These are phyloP conservation scores for Colletotrichum cordylinicola DNA, from an alignment of 2,329 filamentous ascomycete species.

Conservation along the genomic window DNA sequence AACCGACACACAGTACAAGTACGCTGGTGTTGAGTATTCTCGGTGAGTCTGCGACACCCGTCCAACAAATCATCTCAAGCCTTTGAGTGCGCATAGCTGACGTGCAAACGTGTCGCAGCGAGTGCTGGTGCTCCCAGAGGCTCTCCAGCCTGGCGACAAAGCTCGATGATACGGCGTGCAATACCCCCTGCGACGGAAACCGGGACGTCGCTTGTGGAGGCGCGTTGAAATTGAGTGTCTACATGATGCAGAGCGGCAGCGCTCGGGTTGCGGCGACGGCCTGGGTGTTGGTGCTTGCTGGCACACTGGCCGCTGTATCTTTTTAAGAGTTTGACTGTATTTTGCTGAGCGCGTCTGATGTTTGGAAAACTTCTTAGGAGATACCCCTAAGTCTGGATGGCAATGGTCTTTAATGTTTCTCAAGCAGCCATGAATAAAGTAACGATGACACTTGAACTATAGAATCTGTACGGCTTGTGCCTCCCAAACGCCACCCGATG, in stretches of 20 bases:
- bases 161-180: constrained; percentile 53
- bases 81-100: neutral
- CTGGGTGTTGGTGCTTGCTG: neutral
- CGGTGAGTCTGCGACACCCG: constrained; percentile 33
- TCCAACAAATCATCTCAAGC: neutral
- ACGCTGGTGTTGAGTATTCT: constrained; percentile 62
- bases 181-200: constrained; percentile 60
- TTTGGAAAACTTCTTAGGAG: neutral
- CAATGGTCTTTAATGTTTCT: neutral
- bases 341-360: neutral
- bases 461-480: neutral
- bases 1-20: constrained; percentile 43
- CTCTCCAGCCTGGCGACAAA: constrained; percentile 52
- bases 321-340: neutral
- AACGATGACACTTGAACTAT: neutral
- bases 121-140: constrained; percentile 64
- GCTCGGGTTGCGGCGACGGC: neutral
- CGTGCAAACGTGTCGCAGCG: constrained; percentile 37
- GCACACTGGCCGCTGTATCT: neutral
- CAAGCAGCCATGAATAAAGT: neutral
- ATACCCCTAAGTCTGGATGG: neutral
- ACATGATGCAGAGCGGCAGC: constrained; percentile 28
- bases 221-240: constrained; percentile 52
- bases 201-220: constrained; percentile 59
- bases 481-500: neutral